These are phyloP conservation scores for Nannizzia gypsea DNA, from an alignment of 2,329 filamentous ascomycete species.

Conservation along the genomic window DNA sequence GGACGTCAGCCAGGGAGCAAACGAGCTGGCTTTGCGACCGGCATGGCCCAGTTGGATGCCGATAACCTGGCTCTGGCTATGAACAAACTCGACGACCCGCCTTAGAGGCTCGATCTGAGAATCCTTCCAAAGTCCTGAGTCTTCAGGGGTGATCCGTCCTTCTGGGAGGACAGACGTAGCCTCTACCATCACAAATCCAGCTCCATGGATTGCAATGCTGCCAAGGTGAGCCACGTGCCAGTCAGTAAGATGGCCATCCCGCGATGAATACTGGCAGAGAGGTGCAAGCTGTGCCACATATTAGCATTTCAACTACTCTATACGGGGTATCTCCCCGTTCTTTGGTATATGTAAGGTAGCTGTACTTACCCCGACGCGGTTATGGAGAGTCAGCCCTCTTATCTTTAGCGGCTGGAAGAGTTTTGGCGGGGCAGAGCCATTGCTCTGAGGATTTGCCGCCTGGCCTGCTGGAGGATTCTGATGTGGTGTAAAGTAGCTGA, in stretches of 20 bases:
- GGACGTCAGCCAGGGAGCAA: conserved; percentile 51
- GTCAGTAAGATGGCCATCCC: conserved; percentile 61
- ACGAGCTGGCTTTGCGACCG: conserved; percentile 53
- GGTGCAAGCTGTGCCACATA: conserved; percentile 40
- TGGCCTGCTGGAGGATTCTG: conserved; percentile 28
- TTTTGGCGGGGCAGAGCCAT: conserved; percentile 38
- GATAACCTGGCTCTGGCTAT: conserved; percentile 50
- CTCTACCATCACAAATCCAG: conserved; percentile 59
- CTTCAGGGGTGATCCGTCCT: conserved; percentile 69
- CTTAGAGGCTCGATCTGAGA: conserved; percentile 48
- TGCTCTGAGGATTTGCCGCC: conserved; percentile 30
- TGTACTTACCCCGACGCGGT: conserved; percentile 46
- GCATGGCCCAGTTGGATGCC: conserved; percentile 70
- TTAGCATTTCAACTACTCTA: neutral
- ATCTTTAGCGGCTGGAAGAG: conserved; percentile 48
- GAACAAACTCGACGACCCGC: conserved; percentile 22
- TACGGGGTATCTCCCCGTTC: no score
- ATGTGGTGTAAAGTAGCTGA: conserved; percentile 28
- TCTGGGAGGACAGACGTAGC: conserved; percentile 63
- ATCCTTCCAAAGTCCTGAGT: conserved; percentile 73
- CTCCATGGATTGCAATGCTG: conserved; percentile 59
- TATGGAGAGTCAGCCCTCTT: conserved; percentile 52
- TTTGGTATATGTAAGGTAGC: neutral
- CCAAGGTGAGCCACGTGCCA: conserved; percentile 78
- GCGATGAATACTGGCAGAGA: conserved; percentile 55